These are phyloP conservation scores for Botryotinia globosa DNA, from an alignment of 2,329 filamentous ascomycete genomes.

Conservation along the genomic window DNA sequence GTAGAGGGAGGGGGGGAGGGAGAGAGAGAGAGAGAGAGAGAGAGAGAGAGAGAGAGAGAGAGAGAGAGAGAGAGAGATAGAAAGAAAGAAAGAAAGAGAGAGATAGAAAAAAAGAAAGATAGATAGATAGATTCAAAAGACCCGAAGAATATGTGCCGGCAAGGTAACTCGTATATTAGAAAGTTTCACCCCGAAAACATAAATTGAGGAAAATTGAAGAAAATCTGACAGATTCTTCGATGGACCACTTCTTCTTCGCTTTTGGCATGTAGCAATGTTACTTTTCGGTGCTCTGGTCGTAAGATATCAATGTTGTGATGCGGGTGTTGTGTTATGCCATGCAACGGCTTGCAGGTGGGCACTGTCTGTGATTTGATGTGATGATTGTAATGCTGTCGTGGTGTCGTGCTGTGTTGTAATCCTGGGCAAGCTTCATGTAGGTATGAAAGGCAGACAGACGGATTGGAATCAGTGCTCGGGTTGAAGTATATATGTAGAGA, in stretches of 20 bases:
- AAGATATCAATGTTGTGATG: neutral
- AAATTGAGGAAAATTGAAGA: neutral
- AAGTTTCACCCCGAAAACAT: neutral
- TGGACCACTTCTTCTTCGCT: neutral
- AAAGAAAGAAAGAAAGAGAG: neutral
- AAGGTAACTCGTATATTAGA: neutral
- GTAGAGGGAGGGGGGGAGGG: neutral
- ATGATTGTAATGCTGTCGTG: neutral
- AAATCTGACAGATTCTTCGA: neutral
- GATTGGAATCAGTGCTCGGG: neutral
- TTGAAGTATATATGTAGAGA: neutral
- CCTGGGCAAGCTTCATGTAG: neutral
- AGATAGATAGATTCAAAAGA: neutral
- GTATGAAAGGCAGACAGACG: neutral
- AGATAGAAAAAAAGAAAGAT: fast-evolving
- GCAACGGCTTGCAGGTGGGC: neutral
- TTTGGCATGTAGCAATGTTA: neutral
- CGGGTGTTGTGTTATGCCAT: neutral
- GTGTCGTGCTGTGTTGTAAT: neutral
- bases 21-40: neutral
- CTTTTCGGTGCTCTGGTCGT: neutral
- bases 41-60: neutral
- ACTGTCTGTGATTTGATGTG: neutral
- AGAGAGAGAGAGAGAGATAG: neutral
- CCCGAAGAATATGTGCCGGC: neutral